Percentiles rank a stretch among this genome's conserved stretches.
Evolutionary conservation across 2,329 filamentous ascomycete genomes (phyloP).

Genomic region (Cercospora zeina): DNA sequence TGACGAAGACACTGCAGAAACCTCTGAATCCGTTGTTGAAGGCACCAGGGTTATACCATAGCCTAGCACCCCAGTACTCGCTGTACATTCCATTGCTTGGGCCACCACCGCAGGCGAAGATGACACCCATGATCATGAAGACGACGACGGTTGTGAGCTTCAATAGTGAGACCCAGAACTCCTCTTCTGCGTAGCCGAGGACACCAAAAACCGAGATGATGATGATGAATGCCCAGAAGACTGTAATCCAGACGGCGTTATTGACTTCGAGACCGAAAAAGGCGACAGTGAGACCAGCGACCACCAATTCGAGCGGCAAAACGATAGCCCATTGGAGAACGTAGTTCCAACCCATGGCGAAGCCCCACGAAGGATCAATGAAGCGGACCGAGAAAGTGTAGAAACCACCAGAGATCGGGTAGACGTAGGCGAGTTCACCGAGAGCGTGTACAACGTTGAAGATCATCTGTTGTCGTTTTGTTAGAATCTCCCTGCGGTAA

Average conservation of each 20-base stretch:
- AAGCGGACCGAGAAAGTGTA: constrained; percentile 47
- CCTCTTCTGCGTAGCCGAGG: constrained; percentile 35
- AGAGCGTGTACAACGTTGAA: constrained; percentile 46
- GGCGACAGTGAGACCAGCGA: constrained; percentile 33
- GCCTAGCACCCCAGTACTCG: constrained; percentile 54
- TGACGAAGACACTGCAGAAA: constrained; percentile 64
- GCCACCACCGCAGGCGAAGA: constrained; percentile 59
- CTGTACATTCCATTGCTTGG: constrained; percentile 42
- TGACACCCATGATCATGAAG: constrained; percentile 63
- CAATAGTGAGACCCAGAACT: constrained; percentile 35
- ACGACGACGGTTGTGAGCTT: constrained; percentile 52
- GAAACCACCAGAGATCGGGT: constrained; percentile 46
- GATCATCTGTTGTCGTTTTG: constrained; percentile 40
- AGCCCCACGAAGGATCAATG: constrained; percentile 46
- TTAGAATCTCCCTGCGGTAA: neutral
- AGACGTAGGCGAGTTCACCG: constrained; percentile 46
- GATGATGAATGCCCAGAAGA: constrained; percentile 33
- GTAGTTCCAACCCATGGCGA: constrained; percentile 39
- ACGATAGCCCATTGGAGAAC: constrained; percentile 36
- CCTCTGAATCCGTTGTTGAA: constrained; percentile 63
- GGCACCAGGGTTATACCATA: constrained; percentile 41
- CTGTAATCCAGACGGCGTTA: constrained; percentile 30
- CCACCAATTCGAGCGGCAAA: constrained; percentile 33
- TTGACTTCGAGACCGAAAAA: constrained; percentile 33
- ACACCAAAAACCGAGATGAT: constrained; percentile 36